Evolutionary conservation across 2,329 filamentous ascomycete genomes (phyloP).

Genomic region (Talaromyces sp.): DNA sequence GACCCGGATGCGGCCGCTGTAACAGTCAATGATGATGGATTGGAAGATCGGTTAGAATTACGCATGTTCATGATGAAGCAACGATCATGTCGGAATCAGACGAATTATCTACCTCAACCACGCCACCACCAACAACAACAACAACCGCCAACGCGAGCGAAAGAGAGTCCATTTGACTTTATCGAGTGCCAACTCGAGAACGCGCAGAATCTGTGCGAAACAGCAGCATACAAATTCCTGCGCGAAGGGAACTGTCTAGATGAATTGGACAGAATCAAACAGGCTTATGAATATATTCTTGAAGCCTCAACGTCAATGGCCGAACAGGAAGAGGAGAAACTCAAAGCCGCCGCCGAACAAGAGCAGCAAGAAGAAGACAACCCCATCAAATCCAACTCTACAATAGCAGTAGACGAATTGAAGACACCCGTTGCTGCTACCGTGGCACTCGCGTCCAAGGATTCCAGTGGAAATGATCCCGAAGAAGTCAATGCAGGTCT

Average conservation of each 20-base stretch:
- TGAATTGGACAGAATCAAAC: slow-evolving; percentile 15
- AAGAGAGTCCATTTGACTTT: slow-evolving; percentile 18
- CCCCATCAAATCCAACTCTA: not conserved
- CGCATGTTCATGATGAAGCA: slow-evolving; percentile 12
- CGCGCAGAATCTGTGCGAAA: slow-evolving; percentile 20
- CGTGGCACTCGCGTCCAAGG: not conserved
- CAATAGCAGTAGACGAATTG: not conserved
- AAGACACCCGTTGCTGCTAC: not conserved
- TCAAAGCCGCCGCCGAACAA: not conserved
- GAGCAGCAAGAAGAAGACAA: not conserved
- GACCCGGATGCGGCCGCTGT: not conserved
- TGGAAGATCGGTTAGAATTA: slow-evolving; percentile 3
- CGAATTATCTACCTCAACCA: not conserved
- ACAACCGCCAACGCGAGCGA: not conserved
- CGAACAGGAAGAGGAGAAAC: slow-evolving; percentile 8
- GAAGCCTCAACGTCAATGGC: slow-evolving; percentile 20
- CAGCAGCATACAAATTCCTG: slow-evolving; percentile 17
- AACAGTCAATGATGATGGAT: not conserved
- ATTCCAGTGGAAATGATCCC: not conserved
- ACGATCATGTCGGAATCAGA: not conserved
- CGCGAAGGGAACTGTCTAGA: slow-evolving; percentile 20
- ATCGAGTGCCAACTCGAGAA: slow-evolving; percentile 16
- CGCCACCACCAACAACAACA: not conserved
- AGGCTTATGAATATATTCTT: slow-evolving; percentile 18
- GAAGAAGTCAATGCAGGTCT: slow-evolving; percentile 9